These are phyloP conservation scores for Rugonectria rugulosa DNA, from an alignment of 2,329 filamentous ascomycete genomes.

Conservation along the genomic window DNA sequence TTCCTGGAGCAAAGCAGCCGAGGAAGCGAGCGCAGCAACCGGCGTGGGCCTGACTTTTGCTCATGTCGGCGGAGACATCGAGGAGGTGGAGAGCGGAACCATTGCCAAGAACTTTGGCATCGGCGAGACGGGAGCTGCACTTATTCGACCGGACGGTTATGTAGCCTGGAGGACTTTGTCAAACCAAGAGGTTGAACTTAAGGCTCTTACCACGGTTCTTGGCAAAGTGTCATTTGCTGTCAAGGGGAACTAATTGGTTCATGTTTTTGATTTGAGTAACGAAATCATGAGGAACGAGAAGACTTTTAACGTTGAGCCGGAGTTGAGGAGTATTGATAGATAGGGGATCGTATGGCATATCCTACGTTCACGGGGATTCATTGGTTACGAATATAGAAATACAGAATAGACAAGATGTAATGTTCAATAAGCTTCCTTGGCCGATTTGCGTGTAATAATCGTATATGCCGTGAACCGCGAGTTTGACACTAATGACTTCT, in stretches of 20 bases:
- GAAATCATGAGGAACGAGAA: too few species aligned
- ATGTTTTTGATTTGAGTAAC: too few species aligned
- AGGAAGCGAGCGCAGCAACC: not conserved
- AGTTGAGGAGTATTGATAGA: too few species aligned
- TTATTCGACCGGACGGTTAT: slow-evolving; percentile 25
- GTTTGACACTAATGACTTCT: too few species aligned
- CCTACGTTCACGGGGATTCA: too few species aligned
- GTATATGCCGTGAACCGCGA: too few species aligned
- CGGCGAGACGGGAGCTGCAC: slow-evolving; percentile 1
- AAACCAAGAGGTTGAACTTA: not conserved
- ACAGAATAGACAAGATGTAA: too few species aligned
- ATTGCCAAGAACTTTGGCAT: slow-evolving; percentile 8
- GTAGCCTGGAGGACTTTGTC: slow-evolving; percentile 20
- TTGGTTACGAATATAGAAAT: too few species aligned
- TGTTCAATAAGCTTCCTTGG: too few species aligned
- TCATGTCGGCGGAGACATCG: slow-evolving; percentile 1
- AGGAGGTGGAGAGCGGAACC: slow-evolving; percentile 4
- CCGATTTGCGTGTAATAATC: too few species aligned
- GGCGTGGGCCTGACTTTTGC: slow-evolving; percentile 5
- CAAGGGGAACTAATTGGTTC: not conserved
- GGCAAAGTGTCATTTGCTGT: not conserved
- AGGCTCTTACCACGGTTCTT: not conserved
- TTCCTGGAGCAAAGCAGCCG: slow-evolving; percentile 3
- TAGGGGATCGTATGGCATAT: too few species aligned
- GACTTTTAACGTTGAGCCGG: too few species aligned